Percentiles rank a stretch among this genome's conserved stretches.
phyloP scores from a whole-genome alignment of 768 basidiomycete genomes.

The Mrakia hoshinonis region DNA sequence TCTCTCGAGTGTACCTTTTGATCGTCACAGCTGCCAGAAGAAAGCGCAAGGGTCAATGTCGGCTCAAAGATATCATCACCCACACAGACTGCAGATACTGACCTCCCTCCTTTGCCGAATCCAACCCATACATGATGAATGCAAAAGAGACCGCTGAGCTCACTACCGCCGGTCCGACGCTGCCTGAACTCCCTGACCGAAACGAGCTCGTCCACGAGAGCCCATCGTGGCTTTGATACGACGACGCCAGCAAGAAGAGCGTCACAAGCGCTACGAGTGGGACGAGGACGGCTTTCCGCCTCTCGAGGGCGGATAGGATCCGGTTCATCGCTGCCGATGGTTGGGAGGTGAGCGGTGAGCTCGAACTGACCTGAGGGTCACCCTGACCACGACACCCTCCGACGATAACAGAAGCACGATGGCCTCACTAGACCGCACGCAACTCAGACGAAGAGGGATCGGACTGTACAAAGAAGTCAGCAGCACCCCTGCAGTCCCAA shows the following conservation, averaged over 20 bases:
- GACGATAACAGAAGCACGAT: neutral
- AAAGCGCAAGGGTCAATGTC: too few relatives aligned
- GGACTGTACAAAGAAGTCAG: constrained; percentile 9
- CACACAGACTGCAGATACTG: too few relatives aligned
- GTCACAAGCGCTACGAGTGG: neutral
- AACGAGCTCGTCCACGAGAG: neutral
- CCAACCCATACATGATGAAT: neutral
- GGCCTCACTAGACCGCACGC: neutral
- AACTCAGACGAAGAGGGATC: constrained; percentile 1
- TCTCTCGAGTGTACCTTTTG: neutral
- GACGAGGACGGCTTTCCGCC: neutral
- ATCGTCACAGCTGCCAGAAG: neutral
- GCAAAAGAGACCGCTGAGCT: neutral
- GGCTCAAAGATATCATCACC: too few relatives aligned
- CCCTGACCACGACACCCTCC: neutral
- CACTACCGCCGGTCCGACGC: neutral
- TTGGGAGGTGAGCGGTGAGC: neutral
- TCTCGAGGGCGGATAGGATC: neutral
- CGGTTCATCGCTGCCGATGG: neutral
- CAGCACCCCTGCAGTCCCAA: too few relatives aligned
- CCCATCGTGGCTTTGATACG: neutral
- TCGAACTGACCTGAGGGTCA: neutral
- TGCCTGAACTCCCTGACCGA: neutral
- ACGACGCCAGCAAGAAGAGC: neutral
- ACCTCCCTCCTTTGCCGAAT: constrained; percentile 5